These are phyloP conservation scores for Wickerhamiella dianesei DNA, from an alignment of 805 yeast species.

Conservation along the genomic window DNA sequence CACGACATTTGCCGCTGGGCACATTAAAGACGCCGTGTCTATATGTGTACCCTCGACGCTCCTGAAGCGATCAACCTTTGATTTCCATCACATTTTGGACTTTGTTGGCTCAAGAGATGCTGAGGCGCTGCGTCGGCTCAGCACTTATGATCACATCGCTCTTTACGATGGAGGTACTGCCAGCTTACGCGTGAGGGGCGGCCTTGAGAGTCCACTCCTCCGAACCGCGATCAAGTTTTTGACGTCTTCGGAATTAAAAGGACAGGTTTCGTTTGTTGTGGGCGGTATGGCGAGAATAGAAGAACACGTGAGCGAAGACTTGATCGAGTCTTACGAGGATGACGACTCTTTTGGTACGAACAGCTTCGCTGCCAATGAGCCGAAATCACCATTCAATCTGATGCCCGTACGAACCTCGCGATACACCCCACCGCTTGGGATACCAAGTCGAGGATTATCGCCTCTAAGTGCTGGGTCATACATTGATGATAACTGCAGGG, in stretches of 20 bases:
- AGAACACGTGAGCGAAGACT: not conserved
- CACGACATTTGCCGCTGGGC: conserved; percentile 50
- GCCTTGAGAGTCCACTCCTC: conserved; percentile 7
- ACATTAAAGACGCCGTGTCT: conserved; percentile 50
- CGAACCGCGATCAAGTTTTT: conserved; percentile 17
- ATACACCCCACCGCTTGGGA: not conserved
- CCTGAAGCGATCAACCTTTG: conserved; percentile 59
- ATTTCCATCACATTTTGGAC: conserved; percentile 31
- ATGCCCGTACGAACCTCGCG: conserved; percentile 4
- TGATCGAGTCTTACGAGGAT: not conserved
- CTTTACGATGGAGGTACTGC: conserved; percentile 35
- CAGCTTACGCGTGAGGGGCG: conserved; percentile 3
- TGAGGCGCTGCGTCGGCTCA: conserved; percentile 17
- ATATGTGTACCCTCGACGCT: conserved; percentile 85
- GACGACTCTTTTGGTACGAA: not conserved
- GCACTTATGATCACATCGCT: conserved; percentile 24
- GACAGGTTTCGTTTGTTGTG: conserved; percentile 10
- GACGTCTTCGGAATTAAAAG: conserved; percentile 5
- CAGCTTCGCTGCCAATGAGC: conserved; percentile 1
- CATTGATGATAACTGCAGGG: conserved; percentile 15
- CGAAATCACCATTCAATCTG: conserved; percentile 4
- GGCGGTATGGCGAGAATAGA: conserved; percentile 14
- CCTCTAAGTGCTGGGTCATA: conserved; percentile 9
- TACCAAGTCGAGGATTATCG: not conserved
- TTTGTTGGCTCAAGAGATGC: conserved; percentile 26